A percentile compares a stretch with the other conserved stretches of the same genome.
These are phyloP conservation scores for Fusarium pseudograminearum DNA, from an alignment of 2,329 filamentous ascomycete genomes.

Conservation along the genomic window DNA sequence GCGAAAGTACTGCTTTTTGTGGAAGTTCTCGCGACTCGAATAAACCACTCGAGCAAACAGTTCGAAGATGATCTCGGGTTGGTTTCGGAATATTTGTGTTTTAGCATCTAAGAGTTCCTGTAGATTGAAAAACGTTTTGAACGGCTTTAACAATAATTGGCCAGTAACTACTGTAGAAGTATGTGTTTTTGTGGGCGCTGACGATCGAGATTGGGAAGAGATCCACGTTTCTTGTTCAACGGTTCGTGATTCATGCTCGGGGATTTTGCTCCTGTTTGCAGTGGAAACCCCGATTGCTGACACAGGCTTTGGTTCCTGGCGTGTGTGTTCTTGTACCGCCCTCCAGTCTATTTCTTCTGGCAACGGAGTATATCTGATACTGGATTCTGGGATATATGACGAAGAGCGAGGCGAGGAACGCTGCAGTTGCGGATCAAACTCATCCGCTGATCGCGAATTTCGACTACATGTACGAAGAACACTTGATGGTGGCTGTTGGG, in stretches of 20 bases:
- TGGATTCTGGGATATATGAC: slow-evolving; percentile 1
- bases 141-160: slow-evolving; percentile 31
- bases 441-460: slow-evolving; percentile 51
- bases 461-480: slow-evolving; percentile 50
- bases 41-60: slow-evolving; percentile 71
- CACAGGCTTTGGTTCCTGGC: slow-evolving; percentile 5
- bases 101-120: slow-evolving; percentile 69
- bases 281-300: slow-evolving; percentile 1
- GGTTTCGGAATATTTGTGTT: slow-evolving; percentile 46
- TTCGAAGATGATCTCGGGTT: slow-evolving; percentile 65
- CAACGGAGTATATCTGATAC: slow-evolving; percentile 37
- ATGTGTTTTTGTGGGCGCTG: slow-evolving; percentile 13
- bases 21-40: slow-evolving; percentile 65
- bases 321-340: slow-evolving; percentile 41
- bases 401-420: slow-evolving; percentile 48
- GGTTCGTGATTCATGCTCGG: neutral
- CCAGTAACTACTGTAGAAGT: neutral
- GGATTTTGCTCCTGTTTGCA: slow-evolving; percentile 5
- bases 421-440: slow-evolving; percentile 54
- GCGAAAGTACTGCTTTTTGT: slow-evolving; percentile 70
- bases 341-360: slow-evolving; percentile 59
- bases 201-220: slow-evolving; percentile 6
- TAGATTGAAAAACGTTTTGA: slow-evolving; percentile 70
- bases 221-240: neutral
- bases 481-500: slow-evolving; percentile 48